These are phyloP conservation scores for Chaetomium strumarium DNA, from an alignment of 2,329 filamentous ascomycete genomes.

Conservation along the genomic window DNA sequence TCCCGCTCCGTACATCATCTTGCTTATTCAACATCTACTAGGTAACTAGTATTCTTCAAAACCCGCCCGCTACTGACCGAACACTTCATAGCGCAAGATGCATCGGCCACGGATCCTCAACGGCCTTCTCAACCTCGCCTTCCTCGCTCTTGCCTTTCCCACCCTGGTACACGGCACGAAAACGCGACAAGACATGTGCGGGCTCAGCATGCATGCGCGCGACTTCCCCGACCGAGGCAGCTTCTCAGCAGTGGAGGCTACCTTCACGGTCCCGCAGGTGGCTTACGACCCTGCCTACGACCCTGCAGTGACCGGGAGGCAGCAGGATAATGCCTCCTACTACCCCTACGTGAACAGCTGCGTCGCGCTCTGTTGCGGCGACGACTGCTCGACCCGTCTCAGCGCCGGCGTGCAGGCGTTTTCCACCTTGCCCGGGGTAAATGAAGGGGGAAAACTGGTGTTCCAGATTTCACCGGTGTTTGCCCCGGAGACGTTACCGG, in stretches of 20 bases:
- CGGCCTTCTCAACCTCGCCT: not conserved
- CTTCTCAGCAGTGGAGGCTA: constrained; percentile 1
- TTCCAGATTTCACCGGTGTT: not conserved
- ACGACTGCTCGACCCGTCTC: constrained; percentile 10
- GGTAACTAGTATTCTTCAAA: no score
- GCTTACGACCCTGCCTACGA: no score
- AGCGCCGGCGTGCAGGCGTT: not conserved
- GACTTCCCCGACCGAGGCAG: constrained; percentile 1
- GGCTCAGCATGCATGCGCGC: constrained; percentile 5
- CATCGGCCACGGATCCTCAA: no score
- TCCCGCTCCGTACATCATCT: no score
- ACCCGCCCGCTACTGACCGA: no score
- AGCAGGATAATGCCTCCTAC: not conserved
- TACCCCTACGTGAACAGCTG: not conserved
- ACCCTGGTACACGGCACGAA: not conserved
- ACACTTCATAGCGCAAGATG: no score
- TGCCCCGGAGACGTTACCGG: no score
- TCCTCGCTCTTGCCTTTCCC: not conserved
- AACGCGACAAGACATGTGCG: constrained; percentile 2
- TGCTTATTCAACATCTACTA: no score
- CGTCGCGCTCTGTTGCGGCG: constrained; percentile 8
- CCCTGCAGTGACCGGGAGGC: no score
- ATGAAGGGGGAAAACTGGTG: not conserved
- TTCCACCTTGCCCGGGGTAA: no score
- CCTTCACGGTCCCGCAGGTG: constrained; percentile 1